Base-by-base conservation (phyloP, 257 asterid genomes). In the Knoxia roxburghii region DNA sequence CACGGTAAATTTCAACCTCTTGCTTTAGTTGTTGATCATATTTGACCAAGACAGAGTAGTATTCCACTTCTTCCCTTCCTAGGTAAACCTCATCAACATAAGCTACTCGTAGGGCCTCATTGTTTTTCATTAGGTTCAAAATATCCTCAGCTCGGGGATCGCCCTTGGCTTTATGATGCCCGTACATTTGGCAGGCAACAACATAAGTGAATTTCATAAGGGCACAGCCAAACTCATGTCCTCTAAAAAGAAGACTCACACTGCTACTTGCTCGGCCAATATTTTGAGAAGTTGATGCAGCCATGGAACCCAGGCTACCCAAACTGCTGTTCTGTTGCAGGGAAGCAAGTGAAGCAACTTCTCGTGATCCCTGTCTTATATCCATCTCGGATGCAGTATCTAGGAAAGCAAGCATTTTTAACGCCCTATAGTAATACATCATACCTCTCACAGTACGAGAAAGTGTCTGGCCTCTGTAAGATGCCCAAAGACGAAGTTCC, bases 401-500 rank as follows among this genome's bases (percentile, higher is more conserved):
- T 39, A 92, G 95, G 85, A 86, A 92, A 6, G 98, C 79, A 54
- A 92, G 95, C 97, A 92, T 87, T 76, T 86, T 82, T n/a, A 92
- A 87, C 68, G 98, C 98, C 80, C 92, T 70, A 80, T 89, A 80
- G 71, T 92, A 89, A 75, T 92, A 89, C 98, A 92, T 92, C 98
- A 92, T 92, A 70, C 98, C 98, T 74, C 97, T 83, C 64, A 92
- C 94, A 9, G 98, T 92, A 54, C 98, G 90, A 14, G 97, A 84
- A 35, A 92, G 79, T 49, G 98, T 92, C 76, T 92, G 98, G 43
- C 98, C 98, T 76, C 98, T 87, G 78, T 88, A 87, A n/a, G 98
- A 92, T 37, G 98, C 98, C 98, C 98, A 92, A 29, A 65, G 84
- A 73, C 98, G 84, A 59, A 92, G 89, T 49, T 92, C 94, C 79